Evolutionary conservation across 352 stramenopile species (phyloP).

Genomic region (Pythium oligandrum): DNA sequence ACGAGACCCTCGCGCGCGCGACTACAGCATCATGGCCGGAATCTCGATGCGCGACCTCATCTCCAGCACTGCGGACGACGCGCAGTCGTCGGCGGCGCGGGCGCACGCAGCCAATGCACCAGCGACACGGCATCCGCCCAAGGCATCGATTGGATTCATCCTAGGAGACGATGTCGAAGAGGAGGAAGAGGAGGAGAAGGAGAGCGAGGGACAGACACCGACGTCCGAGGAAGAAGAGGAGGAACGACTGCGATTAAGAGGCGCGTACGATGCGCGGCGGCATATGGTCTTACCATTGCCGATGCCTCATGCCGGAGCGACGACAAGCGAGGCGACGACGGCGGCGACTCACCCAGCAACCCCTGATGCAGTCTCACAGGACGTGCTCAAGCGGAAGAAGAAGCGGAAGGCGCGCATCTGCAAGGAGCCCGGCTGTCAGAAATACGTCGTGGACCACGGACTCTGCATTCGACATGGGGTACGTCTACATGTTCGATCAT

Average conservation of each 20-base stretch:
- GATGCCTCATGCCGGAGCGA: too few species aligned
- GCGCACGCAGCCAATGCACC: constrained; percentile 9
- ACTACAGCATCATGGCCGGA: constrained; percentile 10
- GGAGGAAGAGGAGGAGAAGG: constrained; percentile 5
- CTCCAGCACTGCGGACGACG: neutral
- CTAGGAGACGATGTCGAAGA: neutral
- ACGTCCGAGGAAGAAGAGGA: neutral
- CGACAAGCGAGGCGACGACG: too few species aligned
- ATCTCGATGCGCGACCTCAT: constrained; percentile 22
- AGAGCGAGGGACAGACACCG: constrained; percentile 6
- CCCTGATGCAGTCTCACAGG: constrained; percentile 10
- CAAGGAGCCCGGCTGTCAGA: constrained; percentile 29
- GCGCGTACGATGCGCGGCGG: too few species aligned
- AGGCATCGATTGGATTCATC: constrained; percentile 20
- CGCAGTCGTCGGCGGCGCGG: neutral
- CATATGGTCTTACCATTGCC: too few species aligned
- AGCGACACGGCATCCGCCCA: constrained; percentile 1
- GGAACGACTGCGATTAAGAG: too few species aligned
- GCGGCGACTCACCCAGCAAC: constrained; percentile 6
- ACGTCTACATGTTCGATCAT: constrained; percentile 3
- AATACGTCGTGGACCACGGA: constrained; percentile 44
- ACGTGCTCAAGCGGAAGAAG: constrained; percentile 16
- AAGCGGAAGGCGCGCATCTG: constrained; percentile 30
- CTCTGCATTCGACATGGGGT: constrained; percentile 47
- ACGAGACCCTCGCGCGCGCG: neutral